Conservation (phyloP, 352 stramenopile species). For the Globisporangium irregulare region DNA sequence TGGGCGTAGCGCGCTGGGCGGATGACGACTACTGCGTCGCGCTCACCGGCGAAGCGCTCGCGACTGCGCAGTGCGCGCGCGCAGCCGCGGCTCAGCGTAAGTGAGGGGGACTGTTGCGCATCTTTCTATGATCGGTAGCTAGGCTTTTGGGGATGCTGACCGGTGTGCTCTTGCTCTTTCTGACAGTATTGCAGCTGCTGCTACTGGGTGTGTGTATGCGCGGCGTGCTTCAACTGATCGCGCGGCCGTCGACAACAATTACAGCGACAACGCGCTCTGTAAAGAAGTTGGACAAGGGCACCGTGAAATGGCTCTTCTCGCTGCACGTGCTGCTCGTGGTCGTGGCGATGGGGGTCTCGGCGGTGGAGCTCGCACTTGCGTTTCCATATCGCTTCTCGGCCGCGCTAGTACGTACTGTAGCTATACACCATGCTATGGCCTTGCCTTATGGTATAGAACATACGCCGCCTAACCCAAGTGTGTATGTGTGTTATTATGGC, state of each 20-base stretch:
- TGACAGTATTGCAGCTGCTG: conserved; percentile 30
- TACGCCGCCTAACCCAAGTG: background rate
- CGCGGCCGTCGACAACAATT: background rate
- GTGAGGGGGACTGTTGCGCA: background rate
- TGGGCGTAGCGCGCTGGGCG: background rate
- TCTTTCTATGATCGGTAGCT: background rate
- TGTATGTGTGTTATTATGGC: background rate
- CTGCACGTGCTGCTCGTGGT: conserved; percentile 31
- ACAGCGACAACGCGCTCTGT: background rate
- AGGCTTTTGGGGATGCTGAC: background rate
- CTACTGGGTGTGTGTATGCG: conserved; percentile 40
- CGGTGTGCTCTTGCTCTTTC: background rate
- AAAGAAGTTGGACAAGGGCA: background rate
- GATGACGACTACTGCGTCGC: conserved; percentile 13
- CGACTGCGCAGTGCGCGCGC: conserved; percentile 14
- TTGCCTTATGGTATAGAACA: background rate
- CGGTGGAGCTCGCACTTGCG: conserved; percentile 23
- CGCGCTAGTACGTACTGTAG: conserved; percentile 26
- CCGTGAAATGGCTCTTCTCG: conserved; percentile 17
- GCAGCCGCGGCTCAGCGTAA: conserved; percentile 8
- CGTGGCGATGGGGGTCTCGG: conserved; percentile 22
- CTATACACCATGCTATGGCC: background rate
- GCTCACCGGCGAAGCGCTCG: conserved; percentile 12
- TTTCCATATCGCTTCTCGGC: conserved; percentile 27
- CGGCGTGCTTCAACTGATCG: conserved; percentile 31